Evolutionary conservation across 140 eudicot genomes (phyloP), one percentile per base, ranked within the genome.

Genomic region (Senecio squalidus): DNA sequence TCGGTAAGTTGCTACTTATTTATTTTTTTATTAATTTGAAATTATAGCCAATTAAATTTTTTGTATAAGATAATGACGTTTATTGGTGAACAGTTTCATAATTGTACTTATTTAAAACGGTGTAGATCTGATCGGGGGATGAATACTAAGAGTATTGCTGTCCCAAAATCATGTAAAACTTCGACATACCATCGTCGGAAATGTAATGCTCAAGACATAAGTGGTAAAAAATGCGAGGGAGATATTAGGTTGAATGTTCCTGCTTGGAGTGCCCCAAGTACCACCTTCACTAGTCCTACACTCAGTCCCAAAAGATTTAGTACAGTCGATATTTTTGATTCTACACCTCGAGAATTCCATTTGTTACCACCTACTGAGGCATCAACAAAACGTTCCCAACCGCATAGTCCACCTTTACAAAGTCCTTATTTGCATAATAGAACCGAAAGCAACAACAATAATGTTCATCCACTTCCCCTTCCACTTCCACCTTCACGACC

Each of bases 201-300:
- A 61, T 73, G 82, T 31, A 49, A 60, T 50, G 74, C 80, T 46
- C 61, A 58, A 13, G 76, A 70, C 9, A 34, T 25, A 27, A 75
- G 73, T 28, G 73, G 74, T 33, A 76, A 78, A 28, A 61, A 67
- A 13, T 66, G 25, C 57, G 27, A 45, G 23, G 29, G 13, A 26
- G 62, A 18, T 61, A 76, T 85, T 43, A 80, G 86, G 25, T 67
- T 69, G 47, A 58, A 68, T 70, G 76, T 73, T 76, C 80, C 89
- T 21, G 71, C 77, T 28, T 47, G 84, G 68, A 89, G 97, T 76
- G 95, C 92, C 48, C 97, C 97, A 10, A 4, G 80, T 9, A 84
- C 82, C 68, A 71, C 78, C 46, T 79, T 62, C 39, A 68, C 88
- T 10, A 89, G 95, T 58, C 97, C 95, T 51, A 61, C 77, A 27